Evolutionary conservation across 306 rosid genomes (phyloP), one percentile per base, ranked within the genome.

Genomic region (Dryas alaskensis): DNA sequence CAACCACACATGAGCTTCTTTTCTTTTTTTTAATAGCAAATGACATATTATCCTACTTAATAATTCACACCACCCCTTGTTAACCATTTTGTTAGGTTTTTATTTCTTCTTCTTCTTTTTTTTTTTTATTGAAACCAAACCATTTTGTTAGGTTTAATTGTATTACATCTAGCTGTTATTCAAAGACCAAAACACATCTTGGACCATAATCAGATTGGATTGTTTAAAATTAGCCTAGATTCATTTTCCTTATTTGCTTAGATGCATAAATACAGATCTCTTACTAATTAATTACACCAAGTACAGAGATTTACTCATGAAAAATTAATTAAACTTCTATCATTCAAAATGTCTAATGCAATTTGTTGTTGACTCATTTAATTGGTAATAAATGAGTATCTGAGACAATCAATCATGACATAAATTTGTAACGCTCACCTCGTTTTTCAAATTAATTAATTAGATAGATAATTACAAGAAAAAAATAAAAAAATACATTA

Each of bases 401-500:
- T 50, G 73, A 22, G 73, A 22, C 22, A n/a, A 1, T 31, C 48
- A 57, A 72, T 72, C 49, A 72, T 72, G 60, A 47, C 60, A 31
- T 27, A 27, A 2, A 10, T 59, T 5, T 17, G 45, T 27, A 60
- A 72, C 60, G 76, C 59, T 72, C 3, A 17, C 67, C 47, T 59
- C 67, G 3, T 31, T 72, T 31, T 72, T 4, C 53, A n/a, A 3
- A 39, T 39, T 25, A 7, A 46, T 65, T 12, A 27, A 43, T 27
- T 60, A 72, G 0, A 22, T 31, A 13, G 17, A 43, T 57, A 6
- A 14, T 16, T 17, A 14, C 19, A 37, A 40, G 48, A 10, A 31
- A 60, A 37, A 13, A 45, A 27, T 31, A 31, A 31, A 31, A 31
- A 51, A n/a, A 14, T 10, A 4, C 13, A 37, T 19, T 73, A 49